Percentiles rank a stretch among this genome's conserved stretches.
phyloP scores from a whole-genome alignment of 352 stramenopile species.

The Peronospora destructor region DNA sequence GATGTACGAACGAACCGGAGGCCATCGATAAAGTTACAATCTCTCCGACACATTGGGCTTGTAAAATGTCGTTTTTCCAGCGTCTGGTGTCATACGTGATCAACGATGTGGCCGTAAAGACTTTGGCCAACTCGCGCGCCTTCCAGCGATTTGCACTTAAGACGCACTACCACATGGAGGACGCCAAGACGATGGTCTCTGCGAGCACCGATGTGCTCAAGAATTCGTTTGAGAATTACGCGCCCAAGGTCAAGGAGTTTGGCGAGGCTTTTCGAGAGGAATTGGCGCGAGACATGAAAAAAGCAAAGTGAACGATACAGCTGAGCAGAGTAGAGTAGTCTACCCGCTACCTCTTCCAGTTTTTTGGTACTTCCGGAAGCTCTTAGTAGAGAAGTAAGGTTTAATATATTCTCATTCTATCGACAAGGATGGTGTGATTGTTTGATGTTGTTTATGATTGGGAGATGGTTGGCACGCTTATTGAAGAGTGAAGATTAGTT shows the following conservation, averaged over 20 bases:
- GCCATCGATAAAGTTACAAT: constrained; percentile 21
- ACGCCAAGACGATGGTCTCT: constrained; percentile 68
- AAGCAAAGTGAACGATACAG: constrained; percentile 45
- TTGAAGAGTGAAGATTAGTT: background rate
- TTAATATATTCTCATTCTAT: no score
- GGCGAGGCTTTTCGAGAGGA: constrained; percentile 65
- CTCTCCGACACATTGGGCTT: background rate
- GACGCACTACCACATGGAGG: constrained; percentile 77
- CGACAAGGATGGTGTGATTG: no score
- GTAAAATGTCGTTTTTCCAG: constrained; percentile 75
- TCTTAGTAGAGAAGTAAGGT: background rate
- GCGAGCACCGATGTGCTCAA: constrained; percentile 40
- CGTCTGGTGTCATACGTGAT: constrained; percentile 73
- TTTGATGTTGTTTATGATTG: no score
- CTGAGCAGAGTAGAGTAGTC: background rate
- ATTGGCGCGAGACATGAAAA: constrained; percentile 59
- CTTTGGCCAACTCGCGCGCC: constrained; percentile 66
- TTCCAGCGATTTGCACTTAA: constrained; percentile 84
- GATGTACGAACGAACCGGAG: background rate
- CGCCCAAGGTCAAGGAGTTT: constrained; percentile 75
- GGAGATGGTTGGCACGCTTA: no score
- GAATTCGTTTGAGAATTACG: constrained; percentile 49
- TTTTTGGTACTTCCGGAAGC: background rate
- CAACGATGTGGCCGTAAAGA: constrained; percentile 82
- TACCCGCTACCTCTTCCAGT: background rate